A percentile compares a stretch with the other conserved stretches of the same genome.
These are phyloP conservation scores for Litsea cubeba DNA, from an alignment of 164 flowering plant genomes.

Conservation along the genomic window DNA sequence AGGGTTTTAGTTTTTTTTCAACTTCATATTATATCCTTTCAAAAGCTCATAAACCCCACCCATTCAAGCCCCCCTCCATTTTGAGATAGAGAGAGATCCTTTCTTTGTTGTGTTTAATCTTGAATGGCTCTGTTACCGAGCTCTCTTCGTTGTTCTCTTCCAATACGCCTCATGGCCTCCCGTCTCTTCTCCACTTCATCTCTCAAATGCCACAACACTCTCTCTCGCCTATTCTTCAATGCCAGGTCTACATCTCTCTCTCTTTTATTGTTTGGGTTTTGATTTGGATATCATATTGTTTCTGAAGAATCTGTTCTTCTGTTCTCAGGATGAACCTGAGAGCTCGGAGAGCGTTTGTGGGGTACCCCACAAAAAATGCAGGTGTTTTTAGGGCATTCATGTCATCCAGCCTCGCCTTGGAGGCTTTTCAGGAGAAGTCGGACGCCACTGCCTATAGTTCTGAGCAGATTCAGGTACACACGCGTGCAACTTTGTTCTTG, in stretches of 20 bases:
- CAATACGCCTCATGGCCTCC: slow-evolving; percentile 40
- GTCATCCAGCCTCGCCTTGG: slow-evolving; percentile 49
- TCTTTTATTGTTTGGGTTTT: neutral
- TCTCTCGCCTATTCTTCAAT: slow-evolving; percentile 16
- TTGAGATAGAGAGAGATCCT: neutral
- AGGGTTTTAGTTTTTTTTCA: neutral
- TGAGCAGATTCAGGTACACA: slow-evolving; percentile 74
- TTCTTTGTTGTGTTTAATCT: neutral
- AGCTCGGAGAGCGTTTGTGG: slow-evolving; percentile 19
- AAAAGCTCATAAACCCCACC: neutral
- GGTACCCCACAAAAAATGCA: slow-evolving; percentile 28
- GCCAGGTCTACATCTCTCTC: slow-evolving; percentile 7
- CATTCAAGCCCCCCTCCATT: neutral
- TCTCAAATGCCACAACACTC: slow-evolving; percentile 9
- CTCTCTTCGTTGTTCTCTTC: slow-evolving; percentile 24
- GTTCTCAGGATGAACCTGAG: slow-evolving; percentile 25
- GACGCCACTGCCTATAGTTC: slow-evolving; percentile 63
- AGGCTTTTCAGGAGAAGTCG: slow-evolving; percentile 42
- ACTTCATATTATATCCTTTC: too few relatives aligned
- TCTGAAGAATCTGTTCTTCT: neutral
- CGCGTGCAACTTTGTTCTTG: too few relatives aligned
- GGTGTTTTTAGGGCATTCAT: slow-evolving; percentile 53
- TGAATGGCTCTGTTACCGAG: slow-evolving; percentile 37
- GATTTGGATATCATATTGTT: neutral
- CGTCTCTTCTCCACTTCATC: slow-evolving; percentile 32